Evolutionary conservation across 75 land plant species (phyloP).

Genomic region (Selaginella moellendorffii): DNA sequence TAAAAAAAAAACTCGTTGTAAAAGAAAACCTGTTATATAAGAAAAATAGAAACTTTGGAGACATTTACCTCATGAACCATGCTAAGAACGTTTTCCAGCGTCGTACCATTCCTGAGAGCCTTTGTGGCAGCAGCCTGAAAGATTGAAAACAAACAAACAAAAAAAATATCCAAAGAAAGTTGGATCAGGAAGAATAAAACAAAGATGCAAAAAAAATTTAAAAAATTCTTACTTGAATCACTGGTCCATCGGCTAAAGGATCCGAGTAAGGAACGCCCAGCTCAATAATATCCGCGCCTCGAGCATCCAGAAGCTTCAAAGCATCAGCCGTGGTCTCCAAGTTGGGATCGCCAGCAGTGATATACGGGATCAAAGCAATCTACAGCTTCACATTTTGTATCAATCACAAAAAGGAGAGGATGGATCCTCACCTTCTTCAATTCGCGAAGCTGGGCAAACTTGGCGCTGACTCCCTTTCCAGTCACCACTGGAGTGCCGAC

Average conservation of each 20-base stretch:
- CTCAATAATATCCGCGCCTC: slow-evolving; percentile 81
- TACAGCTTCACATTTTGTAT: slow-evolving; percentile 10
- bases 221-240: slow-evolving; percentile 58
- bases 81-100: slow-evolving; percentile 45
- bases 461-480: background rate
- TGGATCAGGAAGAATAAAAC: background rate
- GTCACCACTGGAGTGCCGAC: background rate
- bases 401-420: background rate
- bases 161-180: too few species aligned
- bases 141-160: background rate
- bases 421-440: background rate
- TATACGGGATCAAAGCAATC: slow-evolving; percentile 80
- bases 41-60: background rate
- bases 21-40: background rate
- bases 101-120: slow-evolving; percentile 60
- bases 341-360: slow-evolving; percentile 91
- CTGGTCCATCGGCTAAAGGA: slow-evolving; percentile 95
- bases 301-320: slow-evolving; percentile 50
- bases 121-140: slow-evolving; percentile 83
- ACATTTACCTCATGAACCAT: slow-evolving; percentile 78
- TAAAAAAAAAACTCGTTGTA: background rate
- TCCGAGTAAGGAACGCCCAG: slow-evolving; percentile 89
- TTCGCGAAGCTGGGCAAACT: background rate
- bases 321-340: slow-evolving; percentile 85
- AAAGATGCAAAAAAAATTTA: background rate